Evolutionary conservation across 2,329 filamentous ascomycete species (phyloP).

Genomic region (Ilyonectria sp.): DNA sequence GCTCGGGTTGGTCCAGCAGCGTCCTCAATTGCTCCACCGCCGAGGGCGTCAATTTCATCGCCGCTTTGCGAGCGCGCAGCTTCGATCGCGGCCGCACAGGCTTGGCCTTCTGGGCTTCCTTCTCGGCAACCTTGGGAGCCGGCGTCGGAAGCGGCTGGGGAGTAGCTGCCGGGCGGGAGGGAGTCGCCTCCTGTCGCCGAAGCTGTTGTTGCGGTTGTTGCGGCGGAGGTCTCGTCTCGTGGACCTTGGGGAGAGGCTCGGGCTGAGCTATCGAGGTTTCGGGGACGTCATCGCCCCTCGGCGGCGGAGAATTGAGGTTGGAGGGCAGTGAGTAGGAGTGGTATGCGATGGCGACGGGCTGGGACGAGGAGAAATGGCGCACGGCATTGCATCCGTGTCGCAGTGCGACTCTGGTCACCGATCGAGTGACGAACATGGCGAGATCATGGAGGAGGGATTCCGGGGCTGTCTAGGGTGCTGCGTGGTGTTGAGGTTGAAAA

Average conservation of each 20-base stretch:
- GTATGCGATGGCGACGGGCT: slow-evolving; percentile 57
- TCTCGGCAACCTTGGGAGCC: slow-evolving; percentile 64
- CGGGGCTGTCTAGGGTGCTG: slow-evolving; percentile 22
- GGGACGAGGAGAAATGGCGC: slow-evolving; percentile 60
- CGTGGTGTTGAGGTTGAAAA: slow-evolving; percentile 26
- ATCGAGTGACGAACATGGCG: slow-evolving; percentile 61
- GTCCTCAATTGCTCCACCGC: slow-evolving; percentile 85
- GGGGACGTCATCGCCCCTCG: slow-evolving; percentile 60
- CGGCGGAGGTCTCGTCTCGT: slow-evolving; percentile 66
- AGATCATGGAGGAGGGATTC: slow-evolving; percentile 43
- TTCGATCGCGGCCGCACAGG: slow-evolving; percentile 57
- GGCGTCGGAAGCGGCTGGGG: slow-evolving; percentile 53
- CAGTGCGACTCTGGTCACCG: slow-evolving; percentile 58
- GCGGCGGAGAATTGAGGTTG: slow-evolving; percentile 56
- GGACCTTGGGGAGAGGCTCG: slow-evolving; percentile 62
- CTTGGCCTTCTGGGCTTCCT: slow-evolving; percentile 78
- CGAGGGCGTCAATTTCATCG: slow-evolving; percentile 86
- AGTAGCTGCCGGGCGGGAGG: slow-evolving; percentile 35
- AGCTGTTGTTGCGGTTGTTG: slow-evolving; percentile 38
- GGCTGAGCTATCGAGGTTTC: slow-evolving; percentile 65
- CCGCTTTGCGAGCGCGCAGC: slow-evolving; percentile 83
- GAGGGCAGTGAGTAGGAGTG: slow-evolving; percentile 67
- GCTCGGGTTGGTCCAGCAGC: slow-evolving; percentile 86
- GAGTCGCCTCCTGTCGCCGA: slow-evolving; percentile 32
- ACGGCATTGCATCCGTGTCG: slow-evolving; percentile 57